Percentiles rank a stretch among this genome's conserved stretches.
Evolutionary conservation across 495 filamentous ascomycete genomes (phyloP).

Genomic region (Penicillium lagena): DNA sequence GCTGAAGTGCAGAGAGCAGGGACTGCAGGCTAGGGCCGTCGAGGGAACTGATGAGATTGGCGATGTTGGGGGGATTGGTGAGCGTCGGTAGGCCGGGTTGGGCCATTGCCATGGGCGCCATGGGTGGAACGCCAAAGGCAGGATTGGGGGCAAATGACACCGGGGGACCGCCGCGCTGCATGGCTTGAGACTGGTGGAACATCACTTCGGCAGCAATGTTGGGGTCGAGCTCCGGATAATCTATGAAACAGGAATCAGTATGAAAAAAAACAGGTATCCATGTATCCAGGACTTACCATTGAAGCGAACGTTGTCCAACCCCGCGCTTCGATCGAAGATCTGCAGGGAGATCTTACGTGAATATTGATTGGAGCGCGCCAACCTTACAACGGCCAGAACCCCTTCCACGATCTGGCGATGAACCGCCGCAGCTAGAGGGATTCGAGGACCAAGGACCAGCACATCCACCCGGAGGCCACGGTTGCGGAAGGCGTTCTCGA

Average conservation of each 20-base stretch:
- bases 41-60: constrained; percentile 49
- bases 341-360: constrained; percentile 69
- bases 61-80: constrained; percentile 33
- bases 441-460: constrained; percentile 69
- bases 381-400: constrained; percentile 74
- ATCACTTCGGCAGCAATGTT: constrained; percentile 73
- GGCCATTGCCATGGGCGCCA: constrained; percentile 28
- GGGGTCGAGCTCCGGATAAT: constrained; percentile 78
- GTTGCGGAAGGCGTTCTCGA: constrained; percentile 66
- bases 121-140: constrained; percentile 36
- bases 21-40: constrained; percentile 68
- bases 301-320: constrained; percentile 64
- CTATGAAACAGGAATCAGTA: constrained; percentile 24
- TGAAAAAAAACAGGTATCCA: background rate
- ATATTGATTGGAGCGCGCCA: constrained; percentile 60
- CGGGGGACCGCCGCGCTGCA: constrained; percentile 36
- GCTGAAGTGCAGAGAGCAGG: constrained; percentile 55
- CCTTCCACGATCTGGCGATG: constrained; percentile 83
- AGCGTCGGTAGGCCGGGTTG: constrained; percentile 26
- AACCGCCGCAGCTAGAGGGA: constrained; percentile 69
- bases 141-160: constrained; percentile 38
- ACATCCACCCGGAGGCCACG: constrained; percentile 68
- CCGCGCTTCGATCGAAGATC: constrained; percentile 74
- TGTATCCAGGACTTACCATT: constrained; percentile 46
- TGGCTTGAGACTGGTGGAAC: constrained; percentile 60